phyloP scores from a whole-genome alignment of 2,329 filamentous ascomycete species.

The Eutypa lata region DNA sequence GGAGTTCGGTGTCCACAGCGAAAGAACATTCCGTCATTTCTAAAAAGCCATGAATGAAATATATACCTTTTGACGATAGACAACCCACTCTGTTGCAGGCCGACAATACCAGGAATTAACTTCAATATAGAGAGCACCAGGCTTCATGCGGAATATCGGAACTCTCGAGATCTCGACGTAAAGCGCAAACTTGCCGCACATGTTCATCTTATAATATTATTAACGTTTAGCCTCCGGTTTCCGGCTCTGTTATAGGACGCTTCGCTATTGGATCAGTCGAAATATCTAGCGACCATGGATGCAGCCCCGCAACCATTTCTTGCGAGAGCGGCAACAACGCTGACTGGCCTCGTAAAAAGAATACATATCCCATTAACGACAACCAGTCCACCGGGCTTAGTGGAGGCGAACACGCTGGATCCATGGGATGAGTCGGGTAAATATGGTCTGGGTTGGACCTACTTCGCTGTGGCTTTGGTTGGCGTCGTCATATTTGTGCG shows the following conservation, averaged over 20 bases:
- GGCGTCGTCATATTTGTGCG: conserved; percentile 65
- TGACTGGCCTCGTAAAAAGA: conserved; percentile 46
- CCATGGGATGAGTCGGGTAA: conserved; percentile 81
- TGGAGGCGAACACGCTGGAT: conserved; percentile 65
- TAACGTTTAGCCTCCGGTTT: conserved; percentile 2
- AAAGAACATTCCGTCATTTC: neutral
- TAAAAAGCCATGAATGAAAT: neutral
- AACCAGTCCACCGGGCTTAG: conserved; percentile 57
- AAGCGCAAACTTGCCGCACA: neutral
- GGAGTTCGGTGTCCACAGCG: neutral
- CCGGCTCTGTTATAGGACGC: neutral
- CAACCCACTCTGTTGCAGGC: neutral
- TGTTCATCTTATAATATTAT: conserved; percentile 1
- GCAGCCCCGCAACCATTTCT: conserved; percentile 30
- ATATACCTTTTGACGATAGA: too few species aligned
- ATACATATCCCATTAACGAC: conserved; percentile 59
- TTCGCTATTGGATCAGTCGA: neutral
- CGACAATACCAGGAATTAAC: neutral
- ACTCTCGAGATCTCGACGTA: neutral
- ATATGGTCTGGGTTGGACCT: conserved; percentile 84
- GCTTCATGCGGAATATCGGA: neutral
- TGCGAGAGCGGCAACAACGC: conserved; percentile 29
- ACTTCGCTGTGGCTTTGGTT: conserved; percentile 75
- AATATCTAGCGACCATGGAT: conserved; percentile 35
- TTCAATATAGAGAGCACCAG: neutral